Conservation (phyloP, 116 monocot genomes). For the Papilionanthe hybrid region DNA sequence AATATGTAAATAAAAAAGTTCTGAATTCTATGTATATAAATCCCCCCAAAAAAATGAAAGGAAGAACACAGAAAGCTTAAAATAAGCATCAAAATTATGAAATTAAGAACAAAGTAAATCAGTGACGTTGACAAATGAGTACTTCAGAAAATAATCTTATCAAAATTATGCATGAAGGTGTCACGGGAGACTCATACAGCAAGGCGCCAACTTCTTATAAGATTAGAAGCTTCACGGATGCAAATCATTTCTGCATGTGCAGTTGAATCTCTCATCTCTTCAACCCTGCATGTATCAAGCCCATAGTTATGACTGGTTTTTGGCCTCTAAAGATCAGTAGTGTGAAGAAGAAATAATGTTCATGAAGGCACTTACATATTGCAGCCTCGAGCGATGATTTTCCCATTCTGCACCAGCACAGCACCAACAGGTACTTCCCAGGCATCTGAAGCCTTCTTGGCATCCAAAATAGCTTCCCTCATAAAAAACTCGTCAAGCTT, state of each 20-base stretch:
- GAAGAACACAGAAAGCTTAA: neutral
- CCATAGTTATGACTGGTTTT: neutral
- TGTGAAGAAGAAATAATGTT: neutral
- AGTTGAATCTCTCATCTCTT: slow-evolving; percentile 87
- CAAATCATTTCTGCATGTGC: slow-evolving; percentile 99
- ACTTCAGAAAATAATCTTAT: neutral
- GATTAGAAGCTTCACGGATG: slow-evolving; percentile 80
- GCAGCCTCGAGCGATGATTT: slow-evolving; percentile 78
- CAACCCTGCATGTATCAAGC: slow-evolving; percentile 48
- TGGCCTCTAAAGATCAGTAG: neutral
- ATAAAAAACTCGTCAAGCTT: slow-evolving; percentile 80
- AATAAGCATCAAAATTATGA: slow-evolving; percentile 3
- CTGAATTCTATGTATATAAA: too few relatives aligned
- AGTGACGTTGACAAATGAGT: neutral
- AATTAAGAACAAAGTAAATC: too few relatives aligned
- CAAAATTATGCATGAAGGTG: neutral
- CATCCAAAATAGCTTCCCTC: slow-evolving; percentile 90
- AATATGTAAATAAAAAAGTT: too few relatives aligned
- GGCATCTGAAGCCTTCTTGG: slow-evolving; percentile 73
- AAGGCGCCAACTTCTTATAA: slow-evolving; percentile 80
- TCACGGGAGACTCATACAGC: slow-evolving; percentile 37
- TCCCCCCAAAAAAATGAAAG: neutral
- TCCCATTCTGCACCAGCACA: slow-evolving; percentile 81
- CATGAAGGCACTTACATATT: slow-evolving; percentile 51
- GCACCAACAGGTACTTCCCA: slow-evolving; percentile 99